Percentiles rank a stretch among this genome's conserved stretches.
These are phyloP conservation scores for Camellia granthamiana DNA, from an alignment of 148 eudicot species.

Conservation along the genomic window DNA sequence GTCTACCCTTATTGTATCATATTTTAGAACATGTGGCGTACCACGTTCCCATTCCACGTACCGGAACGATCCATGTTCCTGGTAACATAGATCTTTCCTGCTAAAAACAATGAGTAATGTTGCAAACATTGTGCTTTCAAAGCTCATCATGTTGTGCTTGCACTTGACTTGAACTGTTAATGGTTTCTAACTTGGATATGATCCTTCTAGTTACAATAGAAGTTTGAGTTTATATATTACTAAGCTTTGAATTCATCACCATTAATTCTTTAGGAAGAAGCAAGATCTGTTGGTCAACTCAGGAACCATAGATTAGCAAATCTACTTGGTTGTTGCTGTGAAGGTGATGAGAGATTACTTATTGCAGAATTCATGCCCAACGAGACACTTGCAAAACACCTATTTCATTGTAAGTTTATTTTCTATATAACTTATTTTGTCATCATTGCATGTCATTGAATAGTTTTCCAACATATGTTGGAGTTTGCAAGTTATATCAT, in stretches of 20 bases:
- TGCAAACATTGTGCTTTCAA: neutral
- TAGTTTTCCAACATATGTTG: neutral
- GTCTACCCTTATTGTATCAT: no score
- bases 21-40: no score
- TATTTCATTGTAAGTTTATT: constrained; percentile 82
- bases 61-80: no score
- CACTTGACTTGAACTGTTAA: neutral
- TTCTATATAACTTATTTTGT: neutral
- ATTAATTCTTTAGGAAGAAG: constrained; percentile 69
- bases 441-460: neutral
- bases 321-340: constrained; percentile 85
- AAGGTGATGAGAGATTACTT: constrained; percentile 86
- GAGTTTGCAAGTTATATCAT: neutral
- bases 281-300: constrained; percentile 89
- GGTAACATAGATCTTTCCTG: neutral
- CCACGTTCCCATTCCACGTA: no score
- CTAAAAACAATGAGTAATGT: neutral
- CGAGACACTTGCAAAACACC: constrained; percentile 89
- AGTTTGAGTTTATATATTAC: neutral
- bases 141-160: neutral
- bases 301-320: constrained; percentile 72
- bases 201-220: neutral
- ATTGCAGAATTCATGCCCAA: constrained; percentile 96
- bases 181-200: neutral
- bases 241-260: neutral